Conservation (phyloP, 345 rosid genomes). For the Eucalyptus dawsonii region DNA sequence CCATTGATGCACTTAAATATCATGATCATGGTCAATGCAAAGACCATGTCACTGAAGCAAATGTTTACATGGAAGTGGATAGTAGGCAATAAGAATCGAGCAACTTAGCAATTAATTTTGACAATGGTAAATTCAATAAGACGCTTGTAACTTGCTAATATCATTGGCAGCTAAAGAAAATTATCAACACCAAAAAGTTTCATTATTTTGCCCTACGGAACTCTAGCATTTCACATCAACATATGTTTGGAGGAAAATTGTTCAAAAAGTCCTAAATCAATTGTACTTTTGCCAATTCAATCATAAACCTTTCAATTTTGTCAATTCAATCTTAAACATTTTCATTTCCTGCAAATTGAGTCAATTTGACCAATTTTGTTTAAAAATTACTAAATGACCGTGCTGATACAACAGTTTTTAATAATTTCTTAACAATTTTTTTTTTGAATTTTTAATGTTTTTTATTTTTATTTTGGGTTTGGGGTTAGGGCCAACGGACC, state of each 20-base stretch:
- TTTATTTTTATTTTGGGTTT: too few species aligned
- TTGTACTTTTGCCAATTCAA: rapidly evolving
- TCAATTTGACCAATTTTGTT: rapidly evolving
- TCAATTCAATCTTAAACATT: rapidly evolving
- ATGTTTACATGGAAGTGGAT: not conserved
- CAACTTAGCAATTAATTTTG: not conserved
- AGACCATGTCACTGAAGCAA: not conserved
- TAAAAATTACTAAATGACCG: too few species aligned
- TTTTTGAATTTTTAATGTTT: too few species aligned
- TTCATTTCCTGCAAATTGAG: rapidly evolving
- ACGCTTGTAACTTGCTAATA: not conserved
- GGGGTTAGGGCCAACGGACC: rapidly evolving
- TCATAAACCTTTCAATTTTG: rapidly evolving
- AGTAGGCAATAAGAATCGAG: not conserved
- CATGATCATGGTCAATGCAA: not conserved
- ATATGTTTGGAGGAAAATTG: not conserved
- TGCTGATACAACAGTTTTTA: too few species aligned
- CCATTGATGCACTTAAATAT: not conserved
- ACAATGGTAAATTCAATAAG: not conserved
- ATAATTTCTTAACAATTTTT: too few species aligned
- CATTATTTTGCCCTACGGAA: not conserved
- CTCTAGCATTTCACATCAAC: not conserved
- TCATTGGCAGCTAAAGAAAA: rapidly evolving
- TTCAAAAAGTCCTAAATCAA: too few species aligned
- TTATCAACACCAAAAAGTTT: not conserved